phyloP scores from a whole-genome alignment of 768 basidiomycete genomes.

The Panellus pusillus region DNA sequence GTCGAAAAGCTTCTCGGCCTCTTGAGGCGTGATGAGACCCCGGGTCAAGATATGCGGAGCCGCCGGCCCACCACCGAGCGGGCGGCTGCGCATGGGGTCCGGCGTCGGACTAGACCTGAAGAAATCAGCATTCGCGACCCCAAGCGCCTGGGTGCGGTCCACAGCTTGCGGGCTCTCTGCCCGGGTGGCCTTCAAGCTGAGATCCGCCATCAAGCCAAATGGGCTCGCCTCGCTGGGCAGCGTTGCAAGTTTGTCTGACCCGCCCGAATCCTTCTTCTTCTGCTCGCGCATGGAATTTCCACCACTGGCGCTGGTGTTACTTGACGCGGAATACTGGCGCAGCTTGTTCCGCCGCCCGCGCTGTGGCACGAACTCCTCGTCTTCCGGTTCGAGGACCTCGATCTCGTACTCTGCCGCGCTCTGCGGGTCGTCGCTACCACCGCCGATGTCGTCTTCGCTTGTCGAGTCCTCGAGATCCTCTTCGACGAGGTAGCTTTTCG shows the following conservation, averaged over 20 bases:
- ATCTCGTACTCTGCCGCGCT: constrained; percentile 38
- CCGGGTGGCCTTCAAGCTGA: constrained; percentile 47
- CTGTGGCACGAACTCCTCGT: constrained; percentile 33
- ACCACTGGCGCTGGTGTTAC: constrained; percentile 36
- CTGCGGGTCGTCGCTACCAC: constrained; percentile 31
- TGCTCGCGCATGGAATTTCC: constrained; percentile 19
- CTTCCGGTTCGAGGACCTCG: constrained; percentile 43
- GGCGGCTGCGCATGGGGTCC: constrained; percentile 39
- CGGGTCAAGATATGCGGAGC: constrained; percentile 65
- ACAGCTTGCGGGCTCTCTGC: constrained; percentile 37
- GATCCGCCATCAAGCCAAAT: constrained; percentile 73
- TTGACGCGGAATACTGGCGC: constrained; percentile 38
- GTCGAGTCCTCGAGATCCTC: constrained; percentile 45
- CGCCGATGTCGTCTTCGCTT: constrained; percentile 42
- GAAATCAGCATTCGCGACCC: constrained; percentile 67
- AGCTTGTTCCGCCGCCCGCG: constrained; percentile 20
- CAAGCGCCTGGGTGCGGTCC: constrained; percentile 48
- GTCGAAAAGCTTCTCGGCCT: constrained; percentile 72
- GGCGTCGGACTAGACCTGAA: constrained; percentile 57
- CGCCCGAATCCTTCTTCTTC: constrained; percentile 41
- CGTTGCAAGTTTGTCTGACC: constrained; percentile 49
- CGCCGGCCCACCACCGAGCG: constrained; percentile 44
- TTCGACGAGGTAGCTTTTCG: constrained; percentile 49
- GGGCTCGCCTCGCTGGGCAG: constrained; percentile 65
- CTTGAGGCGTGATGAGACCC: constrained; percentile 59